Base-by-base conservation (phyloP, 805 yeast genomes). In the Schizosaccharomyces octosporus region DNA sequence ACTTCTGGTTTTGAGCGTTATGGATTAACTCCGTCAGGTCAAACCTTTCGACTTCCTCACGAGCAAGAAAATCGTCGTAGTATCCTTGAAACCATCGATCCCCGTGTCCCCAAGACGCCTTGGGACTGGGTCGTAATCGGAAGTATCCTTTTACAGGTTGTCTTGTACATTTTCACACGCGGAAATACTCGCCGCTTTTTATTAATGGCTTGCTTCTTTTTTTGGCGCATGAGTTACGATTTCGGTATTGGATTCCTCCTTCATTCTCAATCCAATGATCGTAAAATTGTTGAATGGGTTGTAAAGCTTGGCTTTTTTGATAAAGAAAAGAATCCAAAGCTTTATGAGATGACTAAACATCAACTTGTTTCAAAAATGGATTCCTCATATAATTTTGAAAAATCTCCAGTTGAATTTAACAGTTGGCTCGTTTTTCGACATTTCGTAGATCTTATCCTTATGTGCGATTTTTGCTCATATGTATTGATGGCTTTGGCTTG, bases 401-500 rank as follows among this genome's bases (percentile, higher is more conserved):
- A 67, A 32, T 69, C 70, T 48, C 95, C 95, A 0, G 73, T 79
- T 61, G 95, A 85, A 69, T 83, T 83, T 73, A 86, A 85, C 70
- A 81, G 89, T 39, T 86, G 95, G 95, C 74, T 87, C 45, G 68
- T 86, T 15, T 86, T 83, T 71, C 75, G 95, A 61, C 85, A 83
- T 68, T 76, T 83, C 61, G 95, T 87, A 17, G 94, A 86, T 70
- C 76, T 86, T 70, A 81, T 86, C 61, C 75, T 86, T 67, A 85
- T 86, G 94, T 85, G 82, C 70, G 95, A 86, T 72, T 86, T 86
- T 69, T 78, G 83, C 32, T 79, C 86, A 24, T 86, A 86, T 69
- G 76, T 83, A 68, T 77, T 85, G 63, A 74, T 83, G 62, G 86
- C 85, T 72, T 62, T 78, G 73, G 43, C 74, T 45, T 65, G 67